A percentile compares a stretch with the other conserved stretches of the same genome.
phyloP scores from a whole-genome alignment of 768 basidiomycete genomes.

The Podaxis rugospora region DNA sequence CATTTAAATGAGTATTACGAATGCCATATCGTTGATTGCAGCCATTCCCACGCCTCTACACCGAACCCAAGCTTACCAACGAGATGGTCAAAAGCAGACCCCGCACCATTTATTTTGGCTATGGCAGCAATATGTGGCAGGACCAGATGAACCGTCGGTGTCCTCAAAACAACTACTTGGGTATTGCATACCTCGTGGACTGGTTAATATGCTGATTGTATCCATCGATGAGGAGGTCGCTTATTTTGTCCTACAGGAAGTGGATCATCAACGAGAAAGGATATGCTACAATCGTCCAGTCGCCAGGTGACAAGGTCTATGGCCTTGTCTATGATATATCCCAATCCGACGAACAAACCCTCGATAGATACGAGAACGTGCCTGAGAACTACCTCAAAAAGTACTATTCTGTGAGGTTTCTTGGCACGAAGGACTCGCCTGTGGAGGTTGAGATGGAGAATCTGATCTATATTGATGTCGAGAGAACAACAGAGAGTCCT shows the following conservation, averaged over 20 bases:
- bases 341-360: conserved; percentile 31
- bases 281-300: conserved; percentile 42
- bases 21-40: neutral
- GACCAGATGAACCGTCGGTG: conserved; percentile 46
- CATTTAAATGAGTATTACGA: neutral
- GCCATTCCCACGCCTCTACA: neutral
- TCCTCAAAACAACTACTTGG: conserved; percentile 36
- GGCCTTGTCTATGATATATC: conserved; percentile 39
- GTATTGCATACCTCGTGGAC: conserved; percentile 32
- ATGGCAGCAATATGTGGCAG: conserved; percentile 48
- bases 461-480: conserved; percentile 38
- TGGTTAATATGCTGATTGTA: conserved; percentile 28
- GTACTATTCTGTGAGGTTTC: conserved; percentile 24
- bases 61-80: neutral
- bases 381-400: conserved; percentile 34
- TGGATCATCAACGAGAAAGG: conserved; percentile 43
- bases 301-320: conserved; percentile 35
- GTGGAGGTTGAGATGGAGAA: conserved; percentile 16
- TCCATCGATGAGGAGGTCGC: neutral
- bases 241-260: conserved; percentile 28
- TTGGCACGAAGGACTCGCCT: neutral
- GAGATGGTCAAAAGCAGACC: neutral
- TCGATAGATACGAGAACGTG: conserved; percentile 41
- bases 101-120: conserved; percentile 37
- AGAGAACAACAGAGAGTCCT: conserved; percentile 24